A percentile compares a stretch with the other conserved stretches of the same genome.
Evolutionary conservation across 371 early-diverging fungal species (phyloP).

Genomic region (Syncephalastrum racemosum): DNA sequence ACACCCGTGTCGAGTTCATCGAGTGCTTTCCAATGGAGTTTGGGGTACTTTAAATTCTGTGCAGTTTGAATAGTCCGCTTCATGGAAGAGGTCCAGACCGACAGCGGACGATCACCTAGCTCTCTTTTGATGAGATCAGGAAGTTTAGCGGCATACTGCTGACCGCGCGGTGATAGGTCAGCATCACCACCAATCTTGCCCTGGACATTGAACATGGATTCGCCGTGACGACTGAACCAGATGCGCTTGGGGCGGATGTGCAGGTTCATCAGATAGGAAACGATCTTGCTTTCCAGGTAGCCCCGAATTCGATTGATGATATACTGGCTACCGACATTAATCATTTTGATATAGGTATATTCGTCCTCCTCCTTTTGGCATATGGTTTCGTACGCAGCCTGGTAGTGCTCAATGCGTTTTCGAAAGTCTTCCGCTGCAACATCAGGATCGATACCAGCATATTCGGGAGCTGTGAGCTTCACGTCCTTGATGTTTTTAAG

Average conservation of each 20-base stretch:
- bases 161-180: conserved; percentile 85
- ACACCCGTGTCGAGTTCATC: conserved; percentile 97
- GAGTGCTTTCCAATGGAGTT: conserved; percentile 94
- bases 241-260: conserved; percentile 91
- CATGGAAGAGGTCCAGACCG: conserved; percentile 96
- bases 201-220: conserved; percentile 81
- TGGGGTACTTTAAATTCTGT: conserved; percentile 70
- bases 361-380: conserved; percentile 51
- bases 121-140: conserved; percentile 77
- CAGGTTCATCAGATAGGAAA: conserved; percentile 97
- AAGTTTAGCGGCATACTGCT: conserved; percentile 77
- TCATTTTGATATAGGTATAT: conserved; percentile 86
- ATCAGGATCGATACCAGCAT: conserved; percentile 73
- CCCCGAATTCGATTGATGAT: conserved; percentile 55
- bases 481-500: conserved; percentile 90
- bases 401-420: conserved; percentile 87
- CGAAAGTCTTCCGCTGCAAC: conserved; percentile 85
- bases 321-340: conserved; percentile 60
- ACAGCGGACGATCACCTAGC: conserved; percentile 70
- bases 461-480: conserved; percentile 92
- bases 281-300: conserved; percentile 92
- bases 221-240: conserved; percentile 88
- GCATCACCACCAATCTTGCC: conserved; percentile 97
- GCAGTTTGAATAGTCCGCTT: conserved; percentile 91
- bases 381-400: conserved; percentile 84